These are phyloP conservation scores for Hypericum perforatum DNA, from an alignment of 345 rosid species.

Conservation along the genomic window DNA sequence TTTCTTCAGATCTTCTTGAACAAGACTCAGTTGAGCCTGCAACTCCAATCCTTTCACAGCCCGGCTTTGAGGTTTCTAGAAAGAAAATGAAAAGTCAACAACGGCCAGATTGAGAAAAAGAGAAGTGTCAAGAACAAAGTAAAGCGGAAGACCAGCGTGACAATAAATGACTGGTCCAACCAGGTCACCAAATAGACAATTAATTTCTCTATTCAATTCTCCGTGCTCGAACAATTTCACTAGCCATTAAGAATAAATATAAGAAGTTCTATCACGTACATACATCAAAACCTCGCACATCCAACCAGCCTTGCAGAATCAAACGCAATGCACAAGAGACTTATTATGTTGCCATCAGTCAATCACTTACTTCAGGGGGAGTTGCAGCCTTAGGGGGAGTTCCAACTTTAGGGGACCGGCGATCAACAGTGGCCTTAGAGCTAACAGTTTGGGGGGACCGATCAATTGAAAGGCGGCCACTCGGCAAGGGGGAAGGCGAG, in stretches of 20 bases:
- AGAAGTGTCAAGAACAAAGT: no score
- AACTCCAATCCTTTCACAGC: slow-evolving; percentile 50
- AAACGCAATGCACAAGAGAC: no score
- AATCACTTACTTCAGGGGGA: slow-evolving; percentile 56
- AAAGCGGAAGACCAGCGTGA: no score
- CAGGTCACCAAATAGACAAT: no score
- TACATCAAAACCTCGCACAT: no score
- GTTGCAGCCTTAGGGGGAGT: slow-evolving; percentile 36
- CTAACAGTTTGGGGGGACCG: slow-evolving; percentile 56
- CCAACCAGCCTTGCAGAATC: no score
- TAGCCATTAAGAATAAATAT: no score
- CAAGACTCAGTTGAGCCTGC: slow-evolving; percentile 48
- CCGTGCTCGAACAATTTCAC: no score
- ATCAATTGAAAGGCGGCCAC: slow-evolving; percentile 54
- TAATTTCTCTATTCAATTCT: no score
- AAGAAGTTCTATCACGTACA: no score
- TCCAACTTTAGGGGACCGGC: slow-evolving; percentile 29
- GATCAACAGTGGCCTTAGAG: slow-evolving; percentile 56
- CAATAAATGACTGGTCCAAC: no score
- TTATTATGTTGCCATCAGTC: not conserved
- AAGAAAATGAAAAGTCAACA: slow-evolving; percentile 16
- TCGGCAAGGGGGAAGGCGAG: slow-evolving; percentile 48
- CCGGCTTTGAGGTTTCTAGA: slow-evolving; percentile 55
- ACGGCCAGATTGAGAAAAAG: slow-evolving; percentile 1
- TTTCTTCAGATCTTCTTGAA: slow-evolving; percentile 86